Conservation (phyloP, 179 eudicot genomes). For the Corrigiola litoralis region DNA sequence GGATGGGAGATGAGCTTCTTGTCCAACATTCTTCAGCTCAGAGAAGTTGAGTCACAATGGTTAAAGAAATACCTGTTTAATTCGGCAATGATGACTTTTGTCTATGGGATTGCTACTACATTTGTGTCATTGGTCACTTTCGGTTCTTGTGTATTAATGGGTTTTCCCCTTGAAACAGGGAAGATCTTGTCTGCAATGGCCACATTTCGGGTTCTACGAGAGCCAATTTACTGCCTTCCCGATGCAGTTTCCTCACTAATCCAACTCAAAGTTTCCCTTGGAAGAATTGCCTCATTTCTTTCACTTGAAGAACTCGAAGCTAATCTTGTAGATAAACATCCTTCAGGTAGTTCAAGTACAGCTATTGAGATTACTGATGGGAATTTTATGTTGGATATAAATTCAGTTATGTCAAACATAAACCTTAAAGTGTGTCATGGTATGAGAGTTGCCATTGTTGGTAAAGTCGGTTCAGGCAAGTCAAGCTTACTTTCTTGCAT, state of each 20-base stretch:
- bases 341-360: neutral
- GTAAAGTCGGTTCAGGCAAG: slow-evolving; percentile 66
- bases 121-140: slow-evolving; percentile 25
- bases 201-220: slow-evolving; percentile 15
- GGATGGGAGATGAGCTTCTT: slow-evolving; percentile 32
- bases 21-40: slow-evolving; percentile 15
- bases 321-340: slow-evolving; percentile 4
- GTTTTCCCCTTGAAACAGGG: slow-evolving; percentile 18
- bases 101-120: slow-evolving; percentile 14
- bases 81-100: neutral
- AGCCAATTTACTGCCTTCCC: slow-evolving; percentile 12
- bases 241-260: slow-evolving; percentile 3
- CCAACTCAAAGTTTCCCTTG: slow-evolving; percentile 15
- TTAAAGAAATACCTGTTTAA: slow-evolving; percentile 13
- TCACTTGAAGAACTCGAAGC: slow-evolving; percentile 11
- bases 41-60: slow-evolving; percentile 16
- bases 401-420: neutral
- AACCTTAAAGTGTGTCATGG: slow-evolving; percentile 9
- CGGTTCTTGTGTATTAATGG: slow-evolving; percentile 21
- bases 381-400: slow-evolving; percentile 6
- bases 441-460: slow-evolving; percentile 36
- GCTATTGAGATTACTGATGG: slow-evolving; percentile 20
- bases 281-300: slow-evolving; percentile 17
- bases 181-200: slow-evolving; percentile 23
- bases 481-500: slow-evolving; percentile 63